phyloP scores from a whole-genome alignment of 257 asterid genomes.

The Thymus mandschuricus region DNA sequence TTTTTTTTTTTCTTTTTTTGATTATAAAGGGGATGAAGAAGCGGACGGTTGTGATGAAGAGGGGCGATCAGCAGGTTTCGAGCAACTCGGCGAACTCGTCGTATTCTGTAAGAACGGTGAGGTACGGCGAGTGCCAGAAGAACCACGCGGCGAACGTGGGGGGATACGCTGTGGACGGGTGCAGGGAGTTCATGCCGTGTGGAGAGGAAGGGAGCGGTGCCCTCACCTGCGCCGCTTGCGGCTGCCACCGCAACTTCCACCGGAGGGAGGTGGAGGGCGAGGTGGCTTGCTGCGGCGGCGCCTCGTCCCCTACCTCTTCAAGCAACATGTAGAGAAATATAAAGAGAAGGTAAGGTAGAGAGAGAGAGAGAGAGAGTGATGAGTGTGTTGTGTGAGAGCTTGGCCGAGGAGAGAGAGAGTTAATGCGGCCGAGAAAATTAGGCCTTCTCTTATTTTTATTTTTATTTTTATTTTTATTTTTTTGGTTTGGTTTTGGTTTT shows the following conservation, averaged over 20 bases:
- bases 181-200: slow-evolving; percentile 86
- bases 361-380: not conserved
- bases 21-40: slow-evolving; percentile 27
- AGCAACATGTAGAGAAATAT: not conserved
- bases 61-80: slow-evolving; percentile 33
- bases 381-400: slow-evolving; percentile 32
- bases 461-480: slow-evolving; percentile 3
- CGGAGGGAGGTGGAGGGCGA: slow-evolving; percentile 59
- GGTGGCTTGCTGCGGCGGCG: slow-evolving; percentile 40
- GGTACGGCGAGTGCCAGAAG: slow-evolving; percentile 85
- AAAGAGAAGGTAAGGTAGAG: not conserved
- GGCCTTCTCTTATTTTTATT: slow-evolving; percentile 20
- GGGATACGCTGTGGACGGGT: slow-evolving; percentile 90
- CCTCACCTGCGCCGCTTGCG: slow-evolving; percentile 89
- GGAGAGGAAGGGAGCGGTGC: slow-evolving; percentile 58
- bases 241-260: slow-evolving; percentile 89
- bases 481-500: not conserved
- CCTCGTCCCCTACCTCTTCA: slow-evolving; percentile 40
- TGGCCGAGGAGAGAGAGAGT: slow-evolving; percentile 31
- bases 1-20: not conserved
- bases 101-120: slow-evolving; percentile 38
- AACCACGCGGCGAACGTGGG: slow-evolving; percentile 90
- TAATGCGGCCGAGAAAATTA: slow-evolving; percentile 25
- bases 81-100: slow-evolving; percentile 42
- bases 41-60: slow-evolving; percentile 48